Conservation (phyloP, 2,329 filamentous ascomycete species). For the Cladosporium oxysporum region DNA sequence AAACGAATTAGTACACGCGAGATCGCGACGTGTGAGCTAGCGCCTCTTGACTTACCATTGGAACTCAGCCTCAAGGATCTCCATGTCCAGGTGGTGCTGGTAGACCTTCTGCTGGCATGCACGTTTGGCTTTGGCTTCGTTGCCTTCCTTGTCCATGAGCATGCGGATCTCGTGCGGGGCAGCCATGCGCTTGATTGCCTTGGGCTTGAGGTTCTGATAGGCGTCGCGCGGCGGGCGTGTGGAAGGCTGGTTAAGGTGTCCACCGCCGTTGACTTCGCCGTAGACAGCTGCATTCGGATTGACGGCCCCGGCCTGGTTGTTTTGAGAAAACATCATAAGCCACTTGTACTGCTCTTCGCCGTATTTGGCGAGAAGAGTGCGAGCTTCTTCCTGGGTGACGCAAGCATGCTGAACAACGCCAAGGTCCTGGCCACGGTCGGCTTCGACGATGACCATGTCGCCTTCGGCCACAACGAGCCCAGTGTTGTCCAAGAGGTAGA, state of each 20-base stretch:
- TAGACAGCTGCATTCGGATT: conserved; percentile 39
- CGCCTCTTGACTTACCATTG: conserved; percentile 76
- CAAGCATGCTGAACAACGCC: conserved; percentile 89
- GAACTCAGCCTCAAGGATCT: conserved; percentile 97
- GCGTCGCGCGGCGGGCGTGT: conserved; percentile 34
- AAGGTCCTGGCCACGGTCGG: conserved; percentile 91
- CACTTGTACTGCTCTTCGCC: conserved; percentile 96
- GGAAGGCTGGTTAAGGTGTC: conserved; percentile 24
- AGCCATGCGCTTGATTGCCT: conserved; percentile 93
- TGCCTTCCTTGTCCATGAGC: conserved; percentile 92
- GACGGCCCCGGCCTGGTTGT: conserved; percentile 36
- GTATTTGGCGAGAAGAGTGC: conserved; percentile 86
- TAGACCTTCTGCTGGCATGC: conserved; percentile 96
- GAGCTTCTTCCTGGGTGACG: conserved; percentile 82
- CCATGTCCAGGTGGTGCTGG: conserved; percentile 94
- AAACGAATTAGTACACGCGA: background rate
- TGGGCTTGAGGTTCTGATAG: conserved; percentile 75
- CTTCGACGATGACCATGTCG: conserved; percentile 95
- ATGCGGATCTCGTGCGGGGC: conserved; percentile 87
- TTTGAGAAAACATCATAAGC: conserved; percentile 91
- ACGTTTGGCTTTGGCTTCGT: conserved; percentile 95
- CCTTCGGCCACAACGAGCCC: conserved; percentile 87
- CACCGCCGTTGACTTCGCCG: conserved; percentile 28
- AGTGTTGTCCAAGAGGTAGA: conserved; percentile 94
- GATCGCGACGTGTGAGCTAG: background rate